Evolutionary conservation across 805 yeast species (phyloP).

Genomic region (Monosporozyma aquatica): DNA sequence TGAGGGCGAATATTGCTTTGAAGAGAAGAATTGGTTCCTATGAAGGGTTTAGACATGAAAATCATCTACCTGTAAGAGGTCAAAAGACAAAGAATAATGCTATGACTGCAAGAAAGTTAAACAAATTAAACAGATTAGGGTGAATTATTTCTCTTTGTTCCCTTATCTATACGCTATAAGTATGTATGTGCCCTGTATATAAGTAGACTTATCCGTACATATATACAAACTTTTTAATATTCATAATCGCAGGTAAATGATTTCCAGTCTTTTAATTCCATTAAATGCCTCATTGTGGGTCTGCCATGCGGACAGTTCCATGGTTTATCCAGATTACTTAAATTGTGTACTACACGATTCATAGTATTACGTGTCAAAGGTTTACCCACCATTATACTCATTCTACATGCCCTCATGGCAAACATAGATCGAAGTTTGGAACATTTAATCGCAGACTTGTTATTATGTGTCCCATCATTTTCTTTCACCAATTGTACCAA

Average conservation of each 20-base stretch:
- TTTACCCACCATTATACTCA: conserved; percentile 89
- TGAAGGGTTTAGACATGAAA: conserved; percentile 81
- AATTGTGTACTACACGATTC: conserved; percentile 56
- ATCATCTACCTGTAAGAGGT: conserved; percentile 77
- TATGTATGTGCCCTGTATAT: no score
- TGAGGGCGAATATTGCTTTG: conserved; percentile 66
- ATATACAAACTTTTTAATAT: not conserved
- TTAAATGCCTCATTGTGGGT: conserved; percentile 89
- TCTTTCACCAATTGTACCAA: conserved; percentile 59
- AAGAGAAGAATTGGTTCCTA: conserved; percentile 78
- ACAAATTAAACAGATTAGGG: conserved; percentile 59
- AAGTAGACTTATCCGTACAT: not conserved
- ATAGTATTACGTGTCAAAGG: conserved; percentile 50
- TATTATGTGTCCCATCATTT: conserved; percentile 35
- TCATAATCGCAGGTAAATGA: conserved; percentile 38
- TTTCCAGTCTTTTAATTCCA: conserved; percentile 45
- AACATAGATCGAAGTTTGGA: conserved; percentile 74
- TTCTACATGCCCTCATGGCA: conserved; percentile 93
- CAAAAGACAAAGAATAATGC: conserved; percentile 91
- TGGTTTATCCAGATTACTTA: conserved; percentile 74
- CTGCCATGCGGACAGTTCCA: conserved; percentile 98
- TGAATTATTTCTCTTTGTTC: no score
- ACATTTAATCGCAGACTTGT: conserved; percentile 37
- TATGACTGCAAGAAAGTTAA: conserved; percentile 77
- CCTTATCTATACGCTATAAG: no score